Evolutionary conservation across 805 yeast species (phyloP).

Genomic region (Candida ipomoeae): DNA sequence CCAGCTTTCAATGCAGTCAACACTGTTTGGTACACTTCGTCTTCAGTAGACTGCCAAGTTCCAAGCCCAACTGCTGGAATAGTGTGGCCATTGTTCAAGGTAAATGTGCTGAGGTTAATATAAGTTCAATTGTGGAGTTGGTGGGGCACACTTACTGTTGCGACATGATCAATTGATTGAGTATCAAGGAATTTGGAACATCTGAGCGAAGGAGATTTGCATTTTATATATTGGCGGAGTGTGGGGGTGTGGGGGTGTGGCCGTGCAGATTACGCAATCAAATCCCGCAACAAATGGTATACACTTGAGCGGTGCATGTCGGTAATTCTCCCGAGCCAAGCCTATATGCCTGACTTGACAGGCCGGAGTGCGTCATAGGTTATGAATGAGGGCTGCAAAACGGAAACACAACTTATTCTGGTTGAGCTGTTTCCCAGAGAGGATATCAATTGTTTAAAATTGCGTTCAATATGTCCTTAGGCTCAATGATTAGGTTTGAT

Average conservation of each 20-base stretch:
- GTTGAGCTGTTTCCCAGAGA: no score
- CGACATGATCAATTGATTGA: background rate
- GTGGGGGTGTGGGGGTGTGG: constrained; percentile 5
- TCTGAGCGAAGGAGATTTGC: background rate
- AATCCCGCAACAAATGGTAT: background rate
- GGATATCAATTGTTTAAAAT: no score
- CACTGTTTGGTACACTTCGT: constrained; percentile 56
- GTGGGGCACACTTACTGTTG: background rate
- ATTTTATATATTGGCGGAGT: background rate
- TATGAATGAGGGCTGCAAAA: background rate
- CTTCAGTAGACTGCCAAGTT: constrained; percentile 62
- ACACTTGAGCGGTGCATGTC: background rate
- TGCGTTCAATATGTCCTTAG: no score
- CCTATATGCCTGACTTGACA: background rate
- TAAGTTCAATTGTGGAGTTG: background rate
- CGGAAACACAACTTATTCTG: no score
- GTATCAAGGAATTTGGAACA: background rate
- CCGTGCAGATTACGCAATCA: background rate
- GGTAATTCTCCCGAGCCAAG: background rate
- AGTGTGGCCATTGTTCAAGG: constrained; percentile 51
- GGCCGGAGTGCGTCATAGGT: background rate
- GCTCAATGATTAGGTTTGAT: no score
- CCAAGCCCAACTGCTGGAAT: constrained; percentile 74
- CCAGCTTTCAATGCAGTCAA: constrained; percentile 53
- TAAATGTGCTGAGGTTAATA: constrained; percentile 21